phyloP scores from a whole-genome alignment of 164 flowering plant species.

The Chloranthus sessilifolius region DNA sequence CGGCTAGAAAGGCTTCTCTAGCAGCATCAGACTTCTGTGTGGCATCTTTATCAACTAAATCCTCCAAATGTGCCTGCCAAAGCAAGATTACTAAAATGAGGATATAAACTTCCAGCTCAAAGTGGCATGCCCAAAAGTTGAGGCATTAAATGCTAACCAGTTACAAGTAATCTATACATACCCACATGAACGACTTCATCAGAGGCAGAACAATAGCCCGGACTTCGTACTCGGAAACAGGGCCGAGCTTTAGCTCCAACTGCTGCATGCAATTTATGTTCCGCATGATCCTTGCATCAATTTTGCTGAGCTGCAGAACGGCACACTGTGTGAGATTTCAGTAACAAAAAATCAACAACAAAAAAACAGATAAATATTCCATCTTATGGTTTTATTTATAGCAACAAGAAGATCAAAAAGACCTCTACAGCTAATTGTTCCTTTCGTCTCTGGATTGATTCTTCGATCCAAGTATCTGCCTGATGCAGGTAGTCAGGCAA shows the following conservation, averaged over 20 bases:
- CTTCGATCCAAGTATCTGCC: slow-evolving; percentile 63
- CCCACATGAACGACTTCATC: slow-evolving; percentile 78
- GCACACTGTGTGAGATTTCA: slow-evolving; percentile 16
- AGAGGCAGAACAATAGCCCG: slow-evolving; percentile 64
- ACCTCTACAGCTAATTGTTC: slow-evolving; percentile 80
- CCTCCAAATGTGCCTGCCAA: slow-evolving; percentile 78
- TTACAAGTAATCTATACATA: slow-evolving; percentile 25
- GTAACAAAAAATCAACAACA: too few relatives aligned
- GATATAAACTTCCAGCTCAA: not conserved
- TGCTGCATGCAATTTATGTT: slow-evolving; percentile 70
- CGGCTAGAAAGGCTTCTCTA: slow-evolving; percentile 92
- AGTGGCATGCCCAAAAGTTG: not conserved
- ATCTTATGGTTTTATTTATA: not conserved
- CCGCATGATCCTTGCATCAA: slow-evolving; percentile 79
- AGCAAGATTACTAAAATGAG: slow-evolving; percentile 12
- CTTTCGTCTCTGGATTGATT: slow-evolving; percentile 78
- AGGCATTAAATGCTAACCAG: not conserved
- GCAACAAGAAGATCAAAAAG: slow-evolving; percentile 5
- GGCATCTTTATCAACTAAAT: slow-evolving; percentile 89
- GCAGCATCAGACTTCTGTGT: slow-evolving; percentile 97
- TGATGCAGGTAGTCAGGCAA: slow-evolving; percentile 64
- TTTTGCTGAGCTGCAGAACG: slow-evolving; percentile 78
- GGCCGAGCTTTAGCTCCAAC: slow-evolving; percentile 72
- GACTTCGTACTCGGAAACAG: slow-evolving; percentile 64
- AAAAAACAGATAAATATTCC: not conserved